These are phyloP conservation scores for Kwoniella europaea DNA, from an alignment of 768 basidiomycete genomes.

Conservation along the genomic window DNA sequence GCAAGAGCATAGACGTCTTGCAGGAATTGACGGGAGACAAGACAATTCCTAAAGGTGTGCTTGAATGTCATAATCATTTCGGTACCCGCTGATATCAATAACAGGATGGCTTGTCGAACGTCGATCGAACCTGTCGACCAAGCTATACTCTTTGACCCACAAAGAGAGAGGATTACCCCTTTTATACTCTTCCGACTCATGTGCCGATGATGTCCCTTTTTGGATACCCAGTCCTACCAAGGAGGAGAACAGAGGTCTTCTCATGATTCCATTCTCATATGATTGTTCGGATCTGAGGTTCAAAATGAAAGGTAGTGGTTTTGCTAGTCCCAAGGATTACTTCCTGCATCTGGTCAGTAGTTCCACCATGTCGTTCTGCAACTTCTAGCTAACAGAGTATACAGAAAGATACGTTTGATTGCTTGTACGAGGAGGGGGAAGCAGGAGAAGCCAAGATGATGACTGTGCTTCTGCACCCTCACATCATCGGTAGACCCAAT, in stretches of 20 bases:
- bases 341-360: too few relatives aligned
- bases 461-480: conserved; percentile 45
- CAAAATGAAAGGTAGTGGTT: conserved; percentile 34
- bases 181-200: conserved; percentile 39
- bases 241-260: conserved; percentile 11
- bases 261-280: conserved; percentile 39
- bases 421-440: conserved; percentile 35
- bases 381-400: background rate
- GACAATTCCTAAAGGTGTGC: conserved; percentile 35
- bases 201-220: conserved; percentile 33
- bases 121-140: conserved; percentile 29
- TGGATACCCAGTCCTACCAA: too few relatives aligned
- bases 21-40: conserved; percentile 44
- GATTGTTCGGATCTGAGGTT: conserved; percentile 32
- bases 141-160: conserved; percentile 35
- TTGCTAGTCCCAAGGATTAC: conserved; percentile 28
- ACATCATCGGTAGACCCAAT: conserved; percentile 35
- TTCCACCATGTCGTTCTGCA: too few relatives aligned
- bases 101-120: conserved; percentile 42
- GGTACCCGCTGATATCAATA: background rate
- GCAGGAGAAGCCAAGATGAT: conserved; percentile 37
- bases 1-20: conserved; percentile 42
- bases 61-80: background rate
- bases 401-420: conserved; percentile 37
- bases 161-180: conserved; percentile 32